Conservation (phyloP, 106 monocot genomes). For the Phalaenopsis equestris region DNA sequence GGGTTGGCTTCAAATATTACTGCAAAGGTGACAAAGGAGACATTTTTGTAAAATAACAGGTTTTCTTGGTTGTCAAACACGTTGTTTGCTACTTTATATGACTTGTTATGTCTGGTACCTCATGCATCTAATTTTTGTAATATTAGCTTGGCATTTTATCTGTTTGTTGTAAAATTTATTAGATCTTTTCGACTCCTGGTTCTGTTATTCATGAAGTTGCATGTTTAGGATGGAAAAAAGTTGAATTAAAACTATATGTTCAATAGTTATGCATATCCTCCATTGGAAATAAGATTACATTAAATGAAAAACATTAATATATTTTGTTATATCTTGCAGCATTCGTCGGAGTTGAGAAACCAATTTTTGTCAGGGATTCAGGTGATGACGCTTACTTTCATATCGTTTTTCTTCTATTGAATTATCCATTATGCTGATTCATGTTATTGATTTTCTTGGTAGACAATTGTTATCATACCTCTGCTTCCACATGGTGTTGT, state of each 20-base stretch:
- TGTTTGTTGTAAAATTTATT: not conserved
- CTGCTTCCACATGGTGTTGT: constrained; percentile 70
- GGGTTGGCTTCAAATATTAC: not conserved
- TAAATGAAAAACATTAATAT: not conserved
- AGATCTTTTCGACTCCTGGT: not conserved
- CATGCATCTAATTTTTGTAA: not conserved
- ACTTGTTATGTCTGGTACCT: not conserved
- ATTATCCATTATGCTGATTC: constrained; percentile 4
- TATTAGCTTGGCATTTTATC: not conserved
- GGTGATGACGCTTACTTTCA: constrained; percentile 20
- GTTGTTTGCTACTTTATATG: not conserved
- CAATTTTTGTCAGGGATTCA: constrained; percentile 62
- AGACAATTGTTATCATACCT: constrained; percentile 70
- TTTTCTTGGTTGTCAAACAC: not conserved
- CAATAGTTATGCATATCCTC: not conserved
- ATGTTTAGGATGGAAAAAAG: not conserved
- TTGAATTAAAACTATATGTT: not conserved
- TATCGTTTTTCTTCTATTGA: not conserved
- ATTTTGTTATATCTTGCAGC: constrained; percentile 26
- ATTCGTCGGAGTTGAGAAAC: constrained; percentile 36
- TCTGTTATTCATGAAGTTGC: not conserved
- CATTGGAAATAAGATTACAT: not conserved
- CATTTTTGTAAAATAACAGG: not conserved
- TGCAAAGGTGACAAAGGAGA: not conserved
- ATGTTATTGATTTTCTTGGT: not conserved